Percentiles rank a stretch among this genome's conserved stretches.
phyloP scores from a whole-genome alignment of 1,284 basidiomycete species.

The Tylopilus sp. region DNA sequence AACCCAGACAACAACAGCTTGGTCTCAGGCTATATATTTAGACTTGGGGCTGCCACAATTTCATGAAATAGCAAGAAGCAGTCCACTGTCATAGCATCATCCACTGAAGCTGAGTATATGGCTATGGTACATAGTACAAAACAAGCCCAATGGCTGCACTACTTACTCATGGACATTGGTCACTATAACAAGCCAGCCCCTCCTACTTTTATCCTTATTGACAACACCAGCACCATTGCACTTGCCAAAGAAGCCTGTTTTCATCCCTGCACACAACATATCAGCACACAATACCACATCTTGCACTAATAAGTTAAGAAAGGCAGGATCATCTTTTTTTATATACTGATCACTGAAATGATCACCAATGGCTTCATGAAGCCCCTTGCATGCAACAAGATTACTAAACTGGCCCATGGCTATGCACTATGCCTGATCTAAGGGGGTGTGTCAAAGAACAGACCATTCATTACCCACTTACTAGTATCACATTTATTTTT shows the following conservation, averaged over 20 bases:
- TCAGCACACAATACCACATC: not conserved
- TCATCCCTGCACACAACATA: not conserved
- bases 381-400: not conserved
- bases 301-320: not conserved
- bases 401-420: no score
- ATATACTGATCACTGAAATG: not conserved
- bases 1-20: constrained; percentile 3
- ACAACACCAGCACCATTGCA: not conserved
- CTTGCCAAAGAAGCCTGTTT: not conserved
- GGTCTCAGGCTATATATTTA: constrained; percentile 5
- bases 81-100: no score
- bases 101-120: no score
- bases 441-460: no score
- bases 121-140: no score
- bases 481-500: no score
- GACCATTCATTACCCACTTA: no score
- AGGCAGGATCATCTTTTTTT: not conserved
- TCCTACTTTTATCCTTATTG: not conserved
- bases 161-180: not conserved
- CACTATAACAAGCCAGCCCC: not conserved
- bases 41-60: no score
- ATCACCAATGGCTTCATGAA: not conserved
- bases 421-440: no score
- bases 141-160: constrained; percentile 4
- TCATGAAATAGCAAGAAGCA: no score